Conservation (phyloP, 176 grass and related monocot genomes). For the Coix lacrymajobi region DNA sequence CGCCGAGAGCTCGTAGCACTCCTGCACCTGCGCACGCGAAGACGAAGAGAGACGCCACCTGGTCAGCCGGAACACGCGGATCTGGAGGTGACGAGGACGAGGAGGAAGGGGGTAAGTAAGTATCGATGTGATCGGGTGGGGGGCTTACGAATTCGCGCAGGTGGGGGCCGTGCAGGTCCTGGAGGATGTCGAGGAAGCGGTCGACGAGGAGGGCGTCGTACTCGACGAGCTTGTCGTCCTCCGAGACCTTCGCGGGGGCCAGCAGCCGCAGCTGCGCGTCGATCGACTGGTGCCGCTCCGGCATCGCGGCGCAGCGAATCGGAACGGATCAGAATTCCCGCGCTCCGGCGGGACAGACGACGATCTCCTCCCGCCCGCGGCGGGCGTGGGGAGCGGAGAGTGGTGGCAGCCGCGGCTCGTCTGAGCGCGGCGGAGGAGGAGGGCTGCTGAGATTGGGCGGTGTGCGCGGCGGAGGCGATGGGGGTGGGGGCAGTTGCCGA, state of each 20-base stretch:
- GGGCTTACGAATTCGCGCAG: conserved; percentile 69
- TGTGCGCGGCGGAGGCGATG: background rate
- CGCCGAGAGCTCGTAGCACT: conserved; percentile 94
- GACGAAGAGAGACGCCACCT: background rate
- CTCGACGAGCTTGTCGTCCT: conserved; percentile 91
- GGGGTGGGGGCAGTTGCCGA: background rate
- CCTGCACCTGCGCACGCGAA: conserved; percentile 63
- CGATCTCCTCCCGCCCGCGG: background rate
- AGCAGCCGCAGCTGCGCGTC: conserved; percentile 84
- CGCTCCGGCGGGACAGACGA: background rate
- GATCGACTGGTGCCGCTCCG: conserved; percentile 80
- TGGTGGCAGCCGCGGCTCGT: background rate
- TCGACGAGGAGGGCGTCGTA: conserved; percentile 87
- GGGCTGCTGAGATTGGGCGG: background rate
- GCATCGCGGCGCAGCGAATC: conserved; percentile 6
- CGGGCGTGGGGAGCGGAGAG: background rate
- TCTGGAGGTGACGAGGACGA: background rate
- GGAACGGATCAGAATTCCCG: background rate
- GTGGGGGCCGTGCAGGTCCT: conserved; percentile 62
- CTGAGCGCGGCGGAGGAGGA: background rate
- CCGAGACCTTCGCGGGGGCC: conserved; percentile 75
- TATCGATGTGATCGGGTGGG: background rate
- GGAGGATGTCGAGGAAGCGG: conserved; percentile 89
- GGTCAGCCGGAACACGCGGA: conserved; percentile 3
- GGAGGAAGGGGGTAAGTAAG: background rate